Conservation (phyloP, 495 filamentous ascomycete genomes). For the Aspergillus funiculosus region DNA sequence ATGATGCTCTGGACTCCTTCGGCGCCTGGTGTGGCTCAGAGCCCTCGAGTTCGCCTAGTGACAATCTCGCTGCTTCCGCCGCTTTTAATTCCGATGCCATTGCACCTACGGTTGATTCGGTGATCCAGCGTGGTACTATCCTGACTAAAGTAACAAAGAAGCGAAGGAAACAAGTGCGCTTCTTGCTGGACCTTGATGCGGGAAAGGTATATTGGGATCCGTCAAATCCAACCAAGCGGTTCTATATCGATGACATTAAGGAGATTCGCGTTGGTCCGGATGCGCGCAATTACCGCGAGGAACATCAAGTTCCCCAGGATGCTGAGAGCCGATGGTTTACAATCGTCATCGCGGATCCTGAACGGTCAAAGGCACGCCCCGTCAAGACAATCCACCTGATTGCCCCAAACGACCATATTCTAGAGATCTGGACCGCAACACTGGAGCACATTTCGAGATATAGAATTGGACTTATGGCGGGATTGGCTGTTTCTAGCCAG, state of each 20-base stretch:
- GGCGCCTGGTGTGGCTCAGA: constrained; percentile 37
- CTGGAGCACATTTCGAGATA: constrained; percentile 75
- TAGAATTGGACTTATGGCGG: constrained; percentile 82
- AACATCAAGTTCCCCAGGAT: constrained; percentile 60
- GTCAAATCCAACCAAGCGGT: constrained; percentile 67
- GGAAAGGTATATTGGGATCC: constrained; percentile 86
- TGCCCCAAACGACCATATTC: constrained; percentile 59
- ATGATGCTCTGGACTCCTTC: constrained; percentile 48
- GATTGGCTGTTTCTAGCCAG: constrained; percentile 63
- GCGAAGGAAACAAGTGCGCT: constrained; percentile 63
- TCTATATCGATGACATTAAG: constrained; percentile 92
- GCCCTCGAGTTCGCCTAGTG: constrained; percentile 35
- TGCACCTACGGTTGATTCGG: constrained; percentile 64
- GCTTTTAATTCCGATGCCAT: constrained; percentile 39
- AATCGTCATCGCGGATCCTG: constrained; percentile 69
- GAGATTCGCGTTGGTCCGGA: constrained; percentile 83
- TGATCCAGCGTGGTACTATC: constrained; percentile 67
- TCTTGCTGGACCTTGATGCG: constrained; percentile 71
- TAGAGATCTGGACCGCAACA: constrained; percentile 73
- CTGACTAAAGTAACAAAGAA: constrained; percentile 81
- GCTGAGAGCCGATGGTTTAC: constrained; percentile 75
- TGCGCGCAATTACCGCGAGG: constrained; percentile 81
- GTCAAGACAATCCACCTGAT: constrained; percentile 80
- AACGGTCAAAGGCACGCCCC: constrained; percentile 59
- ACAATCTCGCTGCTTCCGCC: constrained; percentile 28